These are phyloP conservation scores for Pelargonium australe DNA, from an alignment of 441 rosid genomes.

Conservation along the genomic window DNA sequence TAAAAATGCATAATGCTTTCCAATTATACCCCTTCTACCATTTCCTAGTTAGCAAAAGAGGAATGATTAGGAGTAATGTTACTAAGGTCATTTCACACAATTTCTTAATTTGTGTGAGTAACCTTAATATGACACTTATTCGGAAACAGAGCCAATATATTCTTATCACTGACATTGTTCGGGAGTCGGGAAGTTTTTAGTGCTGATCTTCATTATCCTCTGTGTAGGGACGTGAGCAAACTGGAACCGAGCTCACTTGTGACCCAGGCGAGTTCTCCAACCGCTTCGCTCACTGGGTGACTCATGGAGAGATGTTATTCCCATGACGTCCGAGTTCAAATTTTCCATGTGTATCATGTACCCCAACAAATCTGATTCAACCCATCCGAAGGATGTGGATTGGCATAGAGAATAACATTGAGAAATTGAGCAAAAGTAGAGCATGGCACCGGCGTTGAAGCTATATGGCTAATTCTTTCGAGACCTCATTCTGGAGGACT, in stretches of 20 bases:
- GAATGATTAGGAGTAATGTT: too few relatives aligned
- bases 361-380: slow-evolving; percentile 9
- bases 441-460: not conserved
- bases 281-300: slow-evolving; percentile 63
- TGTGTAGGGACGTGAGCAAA: slow-evolving; percentile 39
- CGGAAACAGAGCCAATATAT: not conserved
- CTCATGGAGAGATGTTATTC: slow-evolving; percentile 43
- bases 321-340: slow-evolving; percentile 27
- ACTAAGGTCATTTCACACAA: too few relatives aligned
- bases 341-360: not conserved
- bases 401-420: not conserved
- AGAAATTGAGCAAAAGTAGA: not conserved
- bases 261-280: slow-evolving; percentile 35
- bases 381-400: slow-evolving; percentile 53
- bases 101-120: too few relatives aligned
- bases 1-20: too few relatives aligned
- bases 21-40: too few relatives aligned
- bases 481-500: too few relatives aligned
- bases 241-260: slow-evolving; percentile 16
- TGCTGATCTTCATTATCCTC: not conserved
- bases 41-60: too few relatives aligned
- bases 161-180: not conserved
- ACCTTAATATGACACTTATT: too few relatives aligned
- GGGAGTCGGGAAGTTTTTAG: too few relatives aligned
- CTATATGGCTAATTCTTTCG: slow-evolving; percentile 2